Percentiles rank a stretch among this genome's conserved stretches.
phyloP scores from a whole-genome alignment of 192 early-diverging fungal species.

The Coemansia aciculifera region DNA sequence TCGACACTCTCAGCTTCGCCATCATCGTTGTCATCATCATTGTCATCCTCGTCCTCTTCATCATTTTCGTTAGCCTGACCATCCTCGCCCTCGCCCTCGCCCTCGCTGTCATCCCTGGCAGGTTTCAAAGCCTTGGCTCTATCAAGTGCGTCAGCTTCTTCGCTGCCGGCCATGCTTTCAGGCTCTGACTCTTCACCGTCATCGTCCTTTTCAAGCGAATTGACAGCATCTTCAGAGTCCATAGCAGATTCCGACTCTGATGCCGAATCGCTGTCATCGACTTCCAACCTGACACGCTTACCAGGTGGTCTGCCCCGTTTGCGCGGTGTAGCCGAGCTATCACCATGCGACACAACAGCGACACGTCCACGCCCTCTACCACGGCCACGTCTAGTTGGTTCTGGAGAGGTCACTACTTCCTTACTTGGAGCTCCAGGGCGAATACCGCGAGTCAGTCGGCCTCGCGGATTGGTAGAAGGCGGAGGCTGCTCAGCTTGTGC shows the following conservation, averaged over 20 bases:
- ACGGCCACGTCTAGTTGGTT: slow-evolving; percentile 9
- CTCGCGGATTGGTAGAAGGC: slow-evolving; percentile 17
- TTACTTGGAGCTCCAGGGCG: slow-evolving; percentile 16
- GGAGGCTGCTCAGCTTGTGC: slow-evolving; percentile 22
- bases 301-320: neutral
- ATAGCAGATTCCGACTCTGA: slow-evolving; percentile 4
- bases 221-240: neutral
- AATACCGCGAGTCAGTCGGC: slow-evolving; percentile 38
- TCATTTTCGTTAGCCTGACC: neutral
- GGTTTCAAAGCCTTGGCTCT: neutral
- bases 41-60: neutral
- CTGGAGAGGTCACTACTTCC: neutral
- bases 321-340: neutral
- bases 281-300: neutral
- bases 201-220: neutral
- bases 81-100: neutral
- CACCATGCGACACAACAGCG: slow-evolving; percentile 6
- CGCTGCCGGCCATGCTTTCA: slow-evolving; percentile 9
- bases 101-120: neutral
- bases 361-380: slow-evolving; percentile 17
- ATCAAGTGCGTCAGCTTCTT: neutral
- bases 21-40: neutral
- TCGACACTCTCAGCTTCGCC: slow-evolving; percentile 1
- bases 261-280: neutral
- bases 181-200: neutral